Percentiles rank a stretch among this genome's conserved stretches.
These are phyloP conservation scores for Neurospora sp. DNA, from an alignment of 2,329 filamentous ascomycete species.

Conservation along the genomic window DNA sequence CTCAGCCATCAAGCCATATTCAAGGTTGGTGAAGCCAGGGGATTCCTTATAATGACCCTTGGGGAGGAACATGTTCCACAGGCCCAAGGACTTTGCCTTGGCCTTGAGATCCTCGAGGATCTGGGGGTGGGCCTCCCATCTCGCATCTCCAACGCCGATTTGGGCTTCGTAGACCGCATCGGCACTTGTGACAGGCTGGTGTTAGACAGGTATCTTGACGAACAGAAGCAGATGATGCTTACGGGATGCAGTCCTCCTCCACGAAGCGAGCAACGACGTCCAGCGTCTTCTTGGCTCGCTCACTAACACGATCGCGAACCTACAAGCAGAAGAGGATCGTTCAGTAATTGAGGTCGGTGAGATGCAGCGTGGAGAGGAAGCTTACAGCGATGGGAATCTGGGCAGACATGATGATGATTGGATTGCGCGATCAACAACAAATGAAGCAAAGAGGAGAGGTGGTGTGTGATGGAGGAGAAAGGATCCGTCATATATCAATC, in stretches of 20 bases:
- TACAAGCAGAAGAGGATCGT: conserved; percentile 6
- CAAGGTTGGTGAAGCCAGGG: conserved; percentile 86
- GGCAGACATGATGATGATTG: conserved; percentile 29
- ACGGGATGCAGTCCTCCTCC: conserved; percentile 86
- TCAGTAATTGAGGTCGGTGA: neutral
- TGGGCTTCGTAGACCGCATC: conserved; percentile 74
- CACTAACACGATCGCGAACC: conserved; percentile 55
- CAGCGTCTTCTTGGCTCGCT: conserved; percentile 71
- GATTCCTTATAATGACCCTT: conserved; percentile 93
- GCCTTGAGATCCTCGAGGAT: conserved; percentile 84
- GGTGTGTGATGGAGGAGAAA: neutral
- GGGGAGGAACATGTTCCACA: conserved; percentile 98
- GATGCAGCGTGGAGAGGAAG: neutral
- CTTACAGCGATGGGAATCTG: conserved; percentile 37
- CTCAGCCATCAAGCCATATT: conserved; percentile 97
- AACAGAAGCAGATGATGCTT: conserved; percentile 21
- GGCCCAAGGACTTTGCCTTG: conserved; percentile 69
- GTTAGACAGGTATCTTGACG: conserved; percentile 1
- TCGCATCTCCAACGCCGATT: conserved; percentile 61
- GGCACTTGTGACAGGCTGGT: conserved; percentile 38
- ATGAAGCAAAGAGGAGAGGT: neutral
- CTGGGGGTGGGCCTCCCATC: conserved; percentile 71
- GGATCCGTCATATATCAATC: neutral
- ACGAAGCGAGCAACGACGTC: conserved; percentile 93
- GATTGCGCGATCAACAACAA: neutral